Base-by-base conservation (phyloP, 1,139 yeast species). In the Meyerozyma carpophila region DNA sequence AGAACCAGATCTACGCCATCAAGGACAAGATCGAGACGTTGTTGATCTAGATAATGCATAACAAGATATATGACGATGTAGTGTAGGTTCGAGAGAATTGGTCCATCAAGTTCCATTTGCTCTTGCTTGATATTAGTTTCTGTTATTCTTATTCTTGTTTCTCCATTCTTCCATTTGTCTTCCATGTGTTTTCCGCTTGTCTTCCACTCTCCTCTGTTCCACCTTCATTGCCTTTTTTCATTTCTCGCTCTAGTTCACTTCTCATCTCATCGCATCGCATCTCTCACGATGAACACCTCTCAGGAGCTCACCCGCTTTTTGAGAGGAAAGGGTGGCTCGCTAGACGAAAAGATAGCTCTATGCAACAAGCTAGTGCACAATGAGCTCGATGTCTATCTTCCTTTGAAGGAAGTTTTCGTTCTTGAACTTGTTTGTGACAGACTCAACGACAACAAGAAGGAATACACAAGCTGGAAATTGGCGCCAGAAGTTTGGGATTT, bases 1-100 rank as follows among this genome's bases (percentile, higher is more conserved):
- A 90, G 82, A 88, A 78, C 80, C 98, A 91, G 79, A 89, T 93
- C 74, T 90, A 87, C 74, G 89, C 87, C 66, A 90, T 91, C 73
- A 94, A 93, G 88, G 98, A 93, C 77, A 91, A 91, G 86, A 93
- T 94, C 69, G 98, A 94, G 78, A 88, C 97, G 62, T 82, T 94
- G 69, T 83, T 94, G 71, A 93, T 93, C 66, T 93, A 84, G 37
- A 34, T 34, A 14, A 34, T 34, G 37, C 37, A 34, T 34, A 13
- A n/a, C 14, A 27, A 27, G 13, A 11, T 9, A 13, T 14, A 27
- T n/a, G 29, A 7, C 5, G 29, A 27, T 27, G 29, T 27, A 21
- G 24, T 27, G 29, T 26, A 26, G 28, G 28, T 26, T 8, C 11
- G 8, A 26, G n/a, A n/a, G n/a, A n/a, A n/a, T n/a, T n/a, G n/a